phyloP scores from a whole-genome alignment of 352 stramenopile species.

The Aphanomyces euteiches region DNA sequence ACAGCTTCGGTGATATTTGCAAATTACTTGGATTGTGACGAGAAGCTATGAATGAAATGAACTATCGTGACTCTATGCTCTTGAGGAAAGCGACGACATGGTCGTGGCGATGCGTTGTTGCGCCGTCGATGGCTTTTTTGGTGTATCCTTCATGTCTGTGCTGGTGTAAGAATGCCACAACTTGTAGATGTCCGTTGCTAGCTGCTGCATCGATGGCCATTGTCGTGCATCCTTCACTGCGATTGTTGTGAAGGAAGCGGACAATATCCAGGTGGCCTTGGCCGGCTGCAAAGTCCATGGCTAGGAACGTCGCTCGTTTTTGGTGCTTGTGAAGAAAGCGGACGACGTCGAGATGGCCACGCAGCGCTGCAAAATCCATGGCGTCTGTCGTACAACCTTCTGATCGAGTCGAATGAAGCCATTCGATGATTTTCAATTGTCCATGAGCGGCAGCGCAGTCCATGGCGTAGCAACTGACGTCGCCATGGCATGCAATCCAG shows the following conservation, averaged over 20 bases:
- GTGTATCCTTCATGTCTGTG: conserved; percentile 26
- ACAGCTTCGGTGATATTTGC: neutral
- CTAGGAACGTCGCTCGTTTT: conserved; percentile 28
- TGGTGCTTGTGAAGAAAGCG: conserved; percentile 18
- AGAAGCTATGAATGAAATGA: neutral
- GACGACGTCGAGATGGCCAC: conserved; percentile 15
- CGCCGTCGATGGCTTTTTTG: conserved; percentile 34
- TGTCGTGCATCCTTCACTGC: conserved; percentile 4
- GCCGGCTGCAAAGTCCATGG: conserved; percentile 13
- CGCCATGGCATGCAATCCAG: neutral
- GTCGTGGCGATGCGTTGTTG: conserved; percentile 29
- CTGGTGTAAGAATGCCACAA: conserved; percentile 12
- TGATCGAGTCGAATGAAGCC: neutral
- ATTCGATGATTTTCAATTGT: neutral
- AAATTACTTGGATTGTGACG: neutral
- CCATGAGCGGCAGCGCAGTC: conserved; percentile 14
- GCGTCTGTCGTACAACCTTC: conserved; percentile 17
- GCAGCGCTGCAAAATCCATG: conserved; percentile 17
- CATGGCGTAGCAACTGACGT: conserved; percentile 11
- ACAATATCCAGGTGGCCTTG: conserved; percentile 6
- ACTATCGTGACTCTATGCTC: neutral
- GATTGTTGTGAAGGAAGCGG: conserved; percentile 5
- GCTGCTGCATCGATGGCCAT: conserved; percentile 13
- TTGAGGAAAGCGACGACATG: conserved; percentile 32
- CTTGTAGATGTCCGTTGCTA: conserved; percentile 13